Percentiles rank a stretch among this genome's conserved stretches.
Evolutionary conservation across 1,139 yeast genomes (phyloP).

Genomic region (Cylindricascospora bacillispora): DNA sequence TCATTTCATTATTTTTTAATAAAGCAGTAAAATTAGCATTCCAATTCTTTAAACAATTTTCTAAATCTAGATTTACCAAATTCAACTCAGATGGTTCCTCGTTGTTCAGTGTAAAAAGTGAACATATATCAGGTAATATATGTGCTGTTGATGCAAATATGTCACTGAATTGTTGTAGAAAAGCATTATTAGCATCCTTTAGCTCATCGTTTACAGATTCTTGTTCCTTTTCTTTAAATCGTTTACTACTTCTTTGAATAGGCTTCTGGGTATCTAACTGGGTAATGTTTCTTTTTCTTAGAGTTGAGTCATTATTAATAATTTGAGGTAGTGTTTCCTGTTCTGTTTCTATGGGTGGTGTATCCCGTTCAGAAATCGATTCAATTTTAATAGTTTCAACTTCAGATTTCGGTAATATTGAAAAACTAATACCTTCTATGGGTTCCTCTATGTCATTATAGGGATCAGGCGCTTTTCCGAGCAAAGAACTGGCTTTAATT

Average conservation of each 20-base stretch:
- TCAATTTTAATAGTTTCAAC: neutral
- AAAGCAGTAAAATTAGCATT: constrained; percentile 27
- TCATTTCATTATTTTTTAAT: constrained; percentile 22
- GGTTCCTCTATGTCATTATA: constrained; percentile 39
- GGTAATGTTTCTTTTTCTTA: constrained; percentile 6
- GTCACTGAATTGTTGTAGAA: too few relatives aligned
- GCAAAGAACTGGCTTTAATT: constrained; percentile 15
- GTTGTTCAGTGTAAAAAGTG: too few relatives aligned
- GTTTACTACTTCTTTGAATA: constrained; percentile 28
- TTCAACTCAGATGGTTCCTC: too few relatives aligned
- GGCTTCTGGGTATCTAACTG: constrained; percentile 10
- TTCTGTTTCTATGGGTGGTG: constrained; percentile 5
- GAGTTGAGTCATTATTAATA: neutral
- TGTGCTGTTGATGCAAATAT: too few relatives aligned
- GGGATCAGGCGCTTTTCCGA: constrained; percentile 31
- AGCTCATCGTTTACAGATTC: too few relatives aligned
- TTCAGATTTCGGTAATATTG: constrained; percentile 5
- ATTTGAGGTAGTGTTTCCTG: constrained; percentile 1
- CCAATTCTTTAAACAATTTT: constrained; percentile 33
- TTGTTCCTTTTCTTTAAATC: constrained; percentile 27
- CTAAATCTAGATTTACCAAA: constrained; percentile 28
- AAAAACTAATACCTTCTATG: constrained; percentile 32
- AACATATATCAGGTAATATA: too few relatives aligned
- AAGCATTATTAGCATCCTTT: too few relatives aligned
- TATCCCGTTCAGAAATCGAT: neutral